Base-by-base conservation (phyloP, 495 filamentous ascomycete species). In the Xylaria scruposa region DNA sequence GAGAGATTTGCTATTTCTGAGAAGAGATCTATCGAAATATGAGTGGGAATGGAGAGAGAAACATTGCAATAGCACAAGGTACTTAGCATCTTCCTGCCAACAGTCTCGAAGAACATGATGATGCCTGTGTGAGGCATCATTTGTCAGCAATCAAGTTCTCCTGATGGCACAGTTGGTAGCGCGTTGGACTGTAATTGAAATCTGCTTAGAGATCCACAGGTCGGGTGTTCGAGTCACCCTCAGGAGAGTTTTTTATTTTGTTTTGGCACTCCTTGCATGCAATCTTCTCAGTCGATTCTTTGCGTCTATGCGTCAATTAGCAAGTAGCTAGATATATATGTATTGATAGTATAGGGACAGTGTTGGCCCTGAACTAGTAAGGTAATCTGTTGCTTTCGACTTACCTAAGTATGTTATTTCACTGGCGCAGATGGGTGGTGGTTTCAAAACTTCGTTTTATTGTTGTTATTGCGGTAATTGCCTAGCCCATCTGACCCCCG, bases 161-260 rank as follows among this genome's bases (percentile, higher is more conserved):
- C 61, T 47, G 21, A 49, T 64, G 42, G 40, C 38, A 47, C 61
- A 64, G 61, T 64, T 64, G 61, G 42, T 64, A 64, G 61, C 61
- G 61, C 61, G 61, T 64, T 64, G 61, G 61, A 64, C 61, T 64
- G 42, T 49, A 31, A 64, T 64, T 64, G 61, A 40, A 40, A 44
- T 13, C 24, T 33, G 3, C 12, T 19, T 31, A 19, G 54, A 58
- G 15, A 58, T 58, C 54, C 54, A 33, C 54, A 58, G 26, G 54
- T 58, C 54, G 42, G 26, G 54, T 58, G 54, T 58, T 58, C 54
- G 54, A 58, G 29, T 58, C 54, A 46, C 42, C 42, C 42, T 46
- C n/a, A n/a, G 19, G 49, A 24, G 21, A 53, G 10, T 46, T 42
- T 42, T 42, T 13, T 46, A 0, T 46, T 17, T 31, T 31, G 3